Evolutionary conservation across 179 eudicot genomes (phyloP).

Genomic region (Beta lomatogona): DNA sequence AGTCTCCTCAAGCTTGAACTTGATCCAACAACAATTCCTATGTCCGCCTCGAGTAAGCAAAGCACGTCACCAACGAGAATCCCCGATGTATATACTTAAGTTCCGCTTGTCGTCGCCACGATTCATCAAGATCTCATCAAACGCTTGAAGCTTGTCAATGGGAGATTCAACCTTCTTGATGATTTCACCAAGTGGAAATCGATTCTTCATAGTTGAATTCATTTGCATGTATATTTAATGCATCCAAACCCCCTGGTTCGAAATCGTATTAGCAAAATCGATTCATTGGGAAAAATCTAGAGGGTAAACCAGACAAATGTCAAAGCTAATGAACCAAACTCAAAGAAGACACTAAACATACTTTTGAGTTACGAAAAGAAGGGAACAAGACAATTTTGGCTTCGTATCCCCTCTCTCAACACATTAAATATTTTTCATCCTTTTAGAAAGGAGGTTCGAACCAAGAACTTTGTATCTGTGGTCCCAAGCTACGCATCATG

Average conservation of each 20-base stretch:
- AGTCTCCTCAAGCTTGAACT: constrained; percentile 73
- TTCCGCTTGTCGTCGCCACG: constrained; percentile 38
- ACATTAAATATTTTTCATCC: neutral
- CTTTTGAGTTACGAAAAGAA: neutral
- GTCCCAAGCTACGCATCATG: neutral
- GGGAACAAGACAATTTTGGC: neutral
- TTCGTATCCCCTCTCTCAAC: neutral
- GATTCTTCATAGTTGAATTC: constrained; percentile 65
- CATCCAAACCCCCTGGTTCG: constrained; percentile 61
- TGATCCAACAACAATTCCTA: constrained; percentile 81
- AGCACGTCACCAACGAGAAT: constrained; percentile 97
- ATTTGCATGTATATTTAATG: constrained; percentile 71
- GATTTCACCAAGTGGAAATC: constrained; percentile 74
- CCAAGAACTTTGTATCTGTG: neutral
- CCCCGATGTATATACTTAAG: constrained; percentile 75
- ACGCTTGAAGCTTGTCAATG: constrained; percentile 68
- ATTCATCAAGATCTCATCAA: constrained; percentile 49
- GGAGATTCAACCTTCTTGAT: constrained; percentile 72
- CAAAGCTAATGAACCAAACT: neutral
- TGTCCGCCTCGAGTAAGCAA: constrained; percentile 84
- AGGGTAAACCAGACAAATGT: neutral
- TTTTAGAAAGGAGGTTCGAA: neutral
- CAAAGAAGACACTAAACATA: neutral
- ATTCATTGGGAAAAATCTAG: neutral
- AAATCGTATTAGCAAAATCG: neutral